Percentiles rank a stretch among this genome's conserved stretches.
Conservation (phyloP, 2,329 filamentous ascomycete species). For the Gaeumannomyces sp. region DNA sequence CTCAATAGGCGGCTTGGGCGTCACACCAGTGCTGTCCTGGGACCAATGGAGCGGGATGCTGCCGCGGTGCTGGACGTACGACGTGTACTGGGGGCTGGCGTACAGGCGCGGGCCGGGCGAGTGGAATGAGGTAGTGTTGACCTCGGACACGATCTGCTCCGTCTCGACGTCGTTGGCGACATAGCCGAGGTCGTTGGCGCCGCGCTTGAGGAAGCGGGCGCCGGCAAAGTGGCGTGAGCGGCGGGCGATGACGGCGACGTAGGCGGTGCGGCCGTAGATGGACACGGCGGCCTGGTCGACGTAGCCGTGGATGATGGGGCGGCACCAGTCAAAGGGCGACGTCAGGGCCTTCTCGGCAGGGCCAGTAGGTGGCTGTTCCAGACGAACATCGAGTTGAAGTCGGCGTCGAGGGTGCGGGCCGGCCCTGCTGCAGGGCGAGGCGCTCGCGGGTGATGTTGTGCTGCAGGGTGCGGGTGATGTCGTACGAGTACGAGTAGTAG, state of each 20-base stretch:
- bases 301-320: constrained; percentile 92
- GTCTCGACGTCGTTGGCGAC: constrained; percentile 99
- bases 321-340: constrained; percentile 90
- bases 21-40: constrained; percentile 90
- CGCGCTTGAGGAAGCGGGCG: constrained; percentile 87
- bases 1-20: constrained; percentile 93
- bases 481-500: constrained; percentile 98
- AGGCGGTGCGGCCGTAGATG: constrained; percentile 81
- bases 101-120: constrained; percentile 79
- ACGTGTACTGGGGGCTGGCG: constrained; percentile 86
- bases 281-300: constrained; percentile 83
- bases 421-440: constrained; percentile 59
- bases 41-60: constrained; percentile 98
- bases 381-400: constrained; percentile 93
- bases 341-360: constrained; percentile 66
- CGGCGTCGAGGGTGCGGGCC: constrained; percentile 51
- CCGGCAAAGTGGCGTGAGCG: constrained; percentile 91
- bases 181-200: constrained; percentile 88
- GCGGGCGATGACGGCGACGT: constrained; percentile 89
- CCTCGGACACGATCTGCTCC: constrained; percentile 95
- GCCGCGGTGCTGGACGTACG: constrained; percentile 92
- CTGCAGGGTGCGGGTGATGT: constrained; percentile 87
- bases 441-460: constrained; percentile 84
- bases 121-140: constrained; percentile 91
- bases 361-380: constrained; percentile 89